phyloP scores from a whole-genome alignment of 2,329 filamentous ascomycete species.

The Botrytis sinoallii region DNA sequence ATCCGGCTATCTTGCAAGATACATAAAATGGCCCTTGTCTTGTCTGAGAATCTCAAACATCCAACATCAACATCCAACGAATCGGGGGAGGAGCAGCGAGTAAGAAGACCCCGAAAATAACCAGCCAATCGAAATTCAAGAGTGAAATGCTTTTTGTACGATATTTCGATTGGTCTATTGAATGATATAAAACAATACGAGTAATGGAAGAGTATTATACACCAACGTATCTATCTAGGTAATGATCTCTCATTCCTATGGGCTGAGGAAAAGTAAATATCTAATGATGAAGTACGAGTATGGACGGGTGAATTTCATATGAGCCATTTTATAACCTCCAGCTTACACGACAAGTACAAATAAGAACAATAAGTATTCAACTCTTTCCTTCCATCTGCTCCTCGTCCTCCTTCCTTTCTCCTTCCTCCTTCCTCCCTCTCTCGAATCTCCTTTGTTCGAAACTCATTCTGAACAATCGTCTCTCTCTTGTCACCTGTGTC shows the following conservation, averaged over 20 bases:
- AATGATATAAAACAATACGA: not conserved
- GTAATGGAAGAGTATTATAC: not conserved
- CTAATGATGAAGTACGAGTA: not conserved
- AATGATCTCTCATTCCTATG: not conserved
- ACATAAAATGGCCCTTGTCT: not conserved
- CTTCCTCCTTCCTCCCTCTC: not conserved
- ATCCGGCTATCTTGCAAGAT: not conserved
- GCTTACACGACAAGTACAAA: not conserved
- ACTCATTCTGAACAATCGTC: not conserved
- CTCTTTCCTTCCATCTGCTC: not conserved
- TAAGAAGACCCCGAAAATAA: not conserved
- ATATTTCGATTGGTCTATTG: not conserved
- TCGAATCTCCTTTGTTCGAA: not conserved
- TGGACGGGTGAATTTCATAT: not conserved
- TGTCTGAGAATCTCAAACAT: slow-evolving; percentile 6
- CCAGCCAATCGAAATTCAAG: not conserved
- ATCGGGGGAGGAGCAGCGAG: not conserved
- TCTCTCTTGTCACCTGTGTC: not conserved
- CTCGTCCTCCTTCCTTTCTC: too few relatives aligned
- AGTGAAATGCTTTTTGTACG: not conserved
- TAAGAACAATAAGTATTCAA: not conserved
- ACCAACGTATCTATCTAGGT: not conserved
- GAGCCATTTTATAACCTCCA: not conserved
- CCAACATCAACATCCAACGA: not conserved
- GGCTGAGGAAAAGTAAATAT: not conserved